These are phyloP conservation scores for Nothophytophthora sp. DNA, from an alignment of 352 stramenopile species.

Conservation along the genomic window DNA sequence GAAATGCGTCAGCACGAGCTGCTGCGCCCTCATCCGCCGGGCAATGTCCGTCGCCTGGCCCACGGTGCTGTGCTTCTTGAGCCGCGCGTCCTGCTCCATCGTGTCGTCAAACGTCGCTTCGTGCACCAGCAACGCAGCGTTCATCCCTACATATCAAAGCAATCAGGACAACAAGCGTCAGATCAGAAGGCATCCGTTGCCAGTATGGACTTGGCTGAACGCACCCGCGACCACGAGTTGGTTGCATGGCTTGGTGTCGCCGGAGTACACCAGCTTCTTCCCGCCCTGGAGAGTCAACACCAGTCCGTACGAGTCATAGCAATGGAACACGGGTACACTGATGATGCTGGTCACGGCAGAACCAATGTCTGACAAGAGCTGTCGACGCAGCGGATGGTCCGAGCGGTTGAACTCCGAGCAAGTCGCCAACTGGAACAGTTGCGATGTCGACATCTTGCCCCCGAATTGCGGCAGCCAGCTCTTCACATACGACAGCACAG, in stretches of 20 bases:
- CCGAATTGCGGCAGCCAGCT: constrained; percentile 42
- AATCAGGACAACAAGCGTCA: too few species aligned
- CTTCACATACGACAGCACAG: constrained; percentile 55
- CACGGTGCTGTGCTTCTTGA: constrained; percentile 95
- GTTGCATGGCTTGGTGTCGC: constrained; percentile 92
- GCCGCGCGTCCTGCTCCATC: constrained; percentile 91
- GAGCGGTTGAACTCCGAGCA: constrained; percentile 61
- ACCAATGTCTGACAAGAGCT: constrained; percentile 35
- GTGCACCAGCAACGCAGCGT: constrained; percentile 92
- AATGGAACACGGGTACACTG: constrained; percentile 82
- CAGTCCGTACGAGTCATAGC: constrained; percentile 76
- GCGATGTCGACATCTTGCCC: background rate
- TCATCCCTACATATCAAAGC: constrained; percentile 26
- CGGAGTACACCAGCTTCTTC: constrained; percentile 89
- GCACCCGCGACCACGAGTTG: constrained; percentile 51
- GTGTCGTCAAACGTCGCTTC: constrained; percentile 98
- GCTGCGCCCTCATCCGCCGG: constrained; percentile 68
- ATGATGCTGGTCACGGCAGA: constrained; percentile 33
- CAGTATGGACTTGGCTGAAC: too few species aligned
- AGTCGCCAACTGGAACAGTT: constrained; percentile 39
- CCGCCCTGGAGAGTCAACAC: constrained; percentile 52
- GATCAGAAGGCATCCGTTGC: too few species aligned
- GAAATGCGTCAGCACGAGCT: constrained; percentile 97
- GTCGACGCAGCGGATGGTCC: constrained; percentile 14
- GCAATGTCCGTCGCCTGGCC: constrained; percentile 90